A percentile compares a stretch with the other conserved stretches of the same genome.
phyloP scores from a whole-genome alignment of 768 basidiomycete genomes.

The Vararia minispora region DNA sequence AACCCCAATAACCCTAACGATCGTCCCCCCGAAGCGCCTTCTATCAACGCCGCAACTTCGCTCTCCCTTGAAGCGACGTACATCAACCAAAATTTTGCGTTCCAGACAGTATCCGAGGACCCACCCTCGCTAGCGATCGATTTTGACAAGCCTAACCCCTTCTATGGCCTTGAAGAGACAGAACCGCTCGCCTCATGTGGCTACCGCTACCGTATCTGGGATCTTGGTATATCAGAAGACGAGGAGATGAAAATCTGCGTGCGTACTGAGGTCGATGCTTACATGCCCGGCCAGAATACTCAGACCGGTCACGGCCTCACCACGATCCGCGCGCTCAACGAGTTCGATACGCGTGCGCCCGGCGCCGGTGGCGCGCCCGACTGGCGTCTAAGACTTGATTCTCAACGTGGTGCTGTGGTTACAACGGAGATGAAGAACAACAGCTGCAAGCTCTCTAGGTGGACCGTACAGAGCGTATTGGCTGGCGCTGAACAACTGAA shows the following conservation, averaged over 20 bases:
- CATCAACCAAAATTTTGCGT: slow-evolving; percentile 97
- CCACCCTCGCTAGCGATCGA: slow-evolving; percentile 53
- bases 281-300: slow-evolving; percentile 46
- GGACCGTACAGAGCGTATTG: slow-evolving; percentile 91
- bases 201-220: slow-evolving; percentile 93
- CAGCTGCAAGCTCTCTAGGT: slow-evolving; percentile 92
- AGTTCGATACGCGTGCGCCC: slow-evolving; percentile 85
- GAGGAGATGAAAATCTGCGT: slow-evolving; percentile 88
- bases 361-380: slow-evolving; percentile 96
- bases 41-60: slow-evolving; percentile 89
- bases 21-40: slow-evolving; percentile 60
- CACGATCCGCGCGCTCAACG: slow-evolving; percentile 92
- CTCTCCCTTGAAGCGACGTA: slow-evolving; percentile 96
- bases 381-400: slow-evolving; percentile 95
- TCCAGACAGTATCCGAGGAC: slow-evolving; percentile 83
- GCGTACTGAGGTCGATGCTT: slow-evolving; percentile 95
- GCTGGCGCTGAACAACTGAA: slow-evolving; percentile 96
- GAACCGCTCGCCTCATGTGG: slow-evolving; percentile 94
- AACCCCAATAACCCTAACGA: slow-evolving; percentile 72
- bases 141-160: slow-evolving; percentile 85
- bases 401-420: slow-evolving; percentile 93
- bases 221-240: slow-evolving; percentile 81
- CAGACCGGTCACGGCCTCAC: slow-evolving; percentile 67
- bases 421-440: slow-evolving; percentile 99
- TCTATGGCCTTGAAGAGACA: slow-evolving; percentile 88